Evolutionary conservation across 2,329 filamentous ascomycete genomes (phyloP).

Genomic region (Claviceps pazoutovae): DNA sequence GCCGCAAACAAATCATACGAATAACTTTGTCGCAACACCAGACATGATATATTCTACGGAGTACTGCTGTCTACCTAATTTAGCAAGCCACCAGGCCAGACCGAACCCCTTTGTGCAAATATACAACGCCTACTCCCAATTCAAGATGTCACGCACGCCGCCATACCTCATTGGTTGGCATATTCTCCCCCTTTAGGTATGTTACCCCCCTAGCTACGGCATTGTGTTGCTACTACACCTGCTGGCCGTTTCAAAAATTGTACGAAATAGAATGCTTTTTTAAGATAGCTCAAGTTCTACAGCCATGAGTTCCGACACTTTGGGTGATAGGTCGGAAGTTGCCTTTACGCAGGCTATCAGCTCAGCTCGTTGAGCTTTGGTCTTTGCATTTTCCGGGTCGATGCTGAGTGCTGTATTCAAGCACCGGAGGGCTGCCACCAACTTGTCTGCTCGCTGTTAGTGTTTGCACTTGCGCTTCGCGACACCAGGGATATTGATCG

Average conservation of each 20-base stretch:
- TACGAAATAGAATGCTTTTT: not conserved
- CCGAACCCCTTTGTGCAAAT: not conserved
- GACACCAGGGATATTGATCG: not conserved
- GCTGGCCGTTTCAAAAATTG: not conserved
- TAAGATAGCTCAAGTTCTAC: slow-evolving; percentile 43
- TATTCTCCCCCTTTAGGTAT: not conserved
- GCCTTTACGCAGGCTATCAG: slow-evolving; percentile 51
- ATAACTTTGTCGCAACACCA: too few relatives aligned
- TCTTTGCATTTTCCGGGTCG: slow-evolving; percentile 52
- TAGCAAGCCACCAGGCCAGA: too few relatives aligned
- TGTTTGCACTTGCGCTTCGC: not conserved
- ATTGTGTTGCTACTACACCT: not conserved
- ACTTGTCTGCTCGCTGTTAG: slow-evolving; percentile 50
- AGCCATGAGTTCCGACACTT: slow-evolving; percentile 56
- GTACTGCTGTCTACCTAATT: too few relatives aligned
- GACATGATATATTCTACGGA: too few relatives aligned
- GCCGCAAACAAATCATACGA: too few relatives aligned
- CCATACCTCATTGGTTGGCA: not conserved
- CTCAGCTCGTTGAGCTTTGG: slow-evolving; percentile 61
- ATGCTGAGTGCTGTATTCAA: slow-evolving; percentile 60
- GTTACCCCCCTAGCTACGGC: not conserved
- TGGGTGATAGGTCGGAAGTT: slow-evolving; percentile 43
- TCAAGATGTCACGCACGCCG: not conserved
- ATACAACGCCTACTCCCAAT: not conserved
- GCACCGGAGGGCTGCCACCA: slow-evolving; percentile 74